Conservation (phyloP, 306 rosid genomes). For the Ormosia semicastrata region DNA sequence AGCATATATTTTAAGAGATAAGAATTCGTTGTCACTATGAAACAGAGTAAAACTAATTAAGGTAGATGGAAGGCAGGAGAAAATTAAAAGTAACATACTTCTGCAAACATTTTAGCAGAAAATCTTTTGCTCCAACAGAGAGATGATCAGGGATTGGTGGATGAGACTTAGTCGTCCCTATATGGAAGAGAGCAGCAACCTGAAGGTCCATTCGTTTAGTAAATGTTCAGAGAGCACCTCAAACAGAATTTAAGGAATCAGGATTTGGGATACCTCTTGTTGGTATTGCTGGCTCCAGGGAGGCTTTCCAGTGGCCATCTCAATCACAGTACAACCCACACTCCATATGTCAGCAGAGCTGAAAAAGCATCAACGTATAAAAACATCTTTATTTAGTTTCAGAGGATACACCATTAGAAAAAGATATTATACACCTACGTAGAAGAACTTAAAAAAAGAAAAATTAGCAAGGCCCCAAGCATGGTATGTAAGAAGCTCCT, state of each 20-base stretch:
- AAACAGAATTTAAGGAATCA: constrained; percentile 15
- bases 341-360: constrained; percentile 99
- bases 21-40: neutral
- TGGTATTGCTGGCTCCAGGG: constrained; percentile 99
- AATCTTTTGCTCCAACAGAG: constrained; percentile 84
- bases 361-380: constrained; percentile 25
- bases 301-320: constrained; percentile 99
- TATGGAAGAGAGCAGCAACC: constrained; percentile 98
- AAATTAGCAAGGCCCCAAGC: neutral
- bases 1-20: neutral
- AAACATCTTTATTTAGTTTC: constrained; percentile 25
- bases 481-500: neutral
- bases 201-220: constrained; percentile 50
- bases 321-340: constrained; percentile 97
- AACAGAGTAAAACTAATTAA: neutral
- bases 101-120: constrained; percentile 89
- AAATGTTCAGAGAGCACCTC: constrained; percentile 14
- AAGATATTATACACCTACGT: neutral
- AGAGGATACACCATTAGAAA: constrained; percentile 15
- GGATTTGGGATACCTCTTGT: constrained; percentile 69
- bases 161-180: constrained; percentile 97
- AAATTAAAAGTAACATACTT: constrained; percentile 56
- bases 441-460: neutral
- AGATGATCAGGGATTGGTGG: constrained; percentile 98
- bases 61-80: constrained; percentile 9